Percentiles rank a stretch among this genome's conserved stretches.
These are phyloP conservation scores for Lachancea meyersii DNA, from an alignment of 805 yeast genomes.

Conservation along the genomic window DNA sequence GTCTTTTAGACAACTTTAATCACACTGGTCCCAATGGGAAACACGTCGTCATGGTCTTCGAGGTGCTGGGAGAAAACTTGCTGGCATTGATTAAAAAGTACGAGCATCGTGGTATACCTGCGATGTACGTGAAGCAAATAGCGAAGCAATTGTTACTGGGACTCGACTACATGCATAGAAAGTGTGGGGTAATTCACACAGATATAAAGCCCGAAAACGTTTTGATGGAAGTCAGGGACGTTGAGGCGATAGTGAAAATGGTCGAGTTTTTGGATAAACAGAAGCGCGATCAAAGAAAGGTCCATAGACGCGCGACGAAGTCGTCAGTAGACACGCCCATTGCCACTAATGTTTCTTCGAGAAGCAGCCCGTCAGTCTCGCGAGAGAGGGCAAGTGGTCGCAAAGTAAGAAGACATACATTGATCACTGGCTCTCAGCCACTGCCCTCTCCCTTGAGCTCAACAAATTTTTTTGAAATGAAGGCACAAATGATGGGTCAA, in stretches of 20 bases:
- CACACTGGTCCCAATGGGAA: slow-evolving; percentile 88
- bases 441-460: slow-evolving; percentile 81
- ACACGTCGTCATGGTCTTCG: slow-evolving; percentile 96
- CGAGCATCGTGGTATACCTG: slow-evolving; percentile 73
- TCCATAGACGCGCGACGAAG: slow-evolving; percentile 37
- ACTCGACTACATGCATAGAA: slow-evolving; percentile 53
- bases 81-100: slow-evolving; percentile 76
- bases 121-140: slow-evolving; percentile 69
- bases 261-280: slow-evolving; percentile 56
- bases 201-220: slow-evolving; percentile 77
- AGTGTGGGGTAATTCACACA: slow-evolving; percentile 69
- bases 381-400: slow-evolving; percentile 25
- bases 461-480: slow-evolving; percentile 32
- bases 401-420: slow-evolving; percentile 61
- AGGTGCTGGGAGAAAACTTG: slow-evolving; percentile 90
- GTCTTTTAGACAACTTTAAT: slow-evolving; percentile 73
- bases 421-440: slow-evolving; percentile 89
- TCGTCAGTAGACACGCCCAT: slow-evolving; percentile 9
- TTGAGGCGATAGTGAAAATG: slow-evolving; percentile 65
- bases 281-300: slow-evolving; percentile 37
- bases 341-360: background rate
- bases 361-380: slow-evolving; percentile 6
- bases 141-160: slow-evolving; percentile 72
- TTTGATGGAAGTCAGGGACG: slow-evolving; percentile 75
- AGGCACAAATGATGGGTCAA: slow-evolving; percentile 23